Percentiles rank a stretch among this genome's conserved stretches.
These are phyloP conservation scores for Xylariaceae sp. DNA, from an alignment of 2,329 filamentous ascomycete species.

Conservation along the genomic window DNA sequence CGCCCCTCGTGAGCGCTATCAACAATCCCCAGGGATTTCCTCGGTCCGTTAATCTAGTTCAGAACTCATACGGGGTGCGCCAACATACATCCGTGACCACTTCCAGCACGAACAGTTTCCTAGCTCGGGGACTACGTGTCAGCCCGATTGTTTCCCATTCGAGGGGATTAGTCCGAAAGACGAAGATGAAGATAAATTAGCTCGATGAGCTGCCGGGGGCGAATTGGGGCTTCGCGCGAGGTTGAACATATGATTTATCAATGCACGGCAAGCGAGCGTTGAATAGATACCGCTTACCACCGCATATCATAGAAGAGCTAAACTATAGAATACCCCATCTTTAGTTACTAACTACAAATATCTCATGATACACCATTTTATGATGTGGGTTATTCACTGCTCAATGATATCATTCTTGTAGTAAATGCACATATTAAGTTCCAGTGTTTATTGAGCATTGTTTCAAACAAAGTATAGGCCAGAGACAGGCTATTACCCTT, in stretches of 20 bases:
- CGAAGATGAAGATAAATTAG: conserved; percentile 19
- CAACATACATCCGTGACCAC: conserved; percentile 47
- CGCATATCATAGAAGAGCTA: too few species aligned
- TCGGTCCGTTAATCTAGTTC: conserved; percentile 53
- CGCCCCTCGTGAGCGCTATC: conserved; percentile 42
- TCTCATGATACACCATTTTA: too few species aligned
- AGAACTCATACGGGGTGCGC: conserved; percentile 59
- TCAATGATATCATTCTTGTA: too few species aligned
- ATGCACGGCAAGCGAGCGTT: too few species aligned
- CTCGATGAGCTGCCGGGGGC: conserved; percentile 24
- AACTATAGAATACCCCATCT: too few species aligned
- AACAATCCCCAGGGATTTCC: conserved; percentile 48
- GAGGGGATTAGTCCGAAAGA: conserved; percentile 29
- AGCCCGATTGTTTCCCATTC: conserved; percentile 53
- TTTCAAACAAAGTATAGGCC: too few species aligned
- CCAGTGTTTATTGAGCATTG: too few species aligned
- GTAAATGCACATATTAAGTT: too few species aligned
- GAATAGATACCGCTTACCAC: too few species aligned
- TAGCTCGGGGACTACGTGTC: conserved; percentile 51
- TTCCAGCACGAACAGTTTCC: conserved; percentile 57
- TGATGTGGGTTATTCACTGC: too few species aligned
- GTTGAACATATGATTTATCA: neutral
- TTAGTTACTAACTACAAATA: too few species aligned
- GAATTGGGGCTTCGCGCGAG: conserved; percentile 19
- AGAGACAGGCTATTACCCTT: too few species aligned